phyloP scores from a whole-genome alignment of 768 basidiomycete genomes.

The Russula compacta region DNA sequence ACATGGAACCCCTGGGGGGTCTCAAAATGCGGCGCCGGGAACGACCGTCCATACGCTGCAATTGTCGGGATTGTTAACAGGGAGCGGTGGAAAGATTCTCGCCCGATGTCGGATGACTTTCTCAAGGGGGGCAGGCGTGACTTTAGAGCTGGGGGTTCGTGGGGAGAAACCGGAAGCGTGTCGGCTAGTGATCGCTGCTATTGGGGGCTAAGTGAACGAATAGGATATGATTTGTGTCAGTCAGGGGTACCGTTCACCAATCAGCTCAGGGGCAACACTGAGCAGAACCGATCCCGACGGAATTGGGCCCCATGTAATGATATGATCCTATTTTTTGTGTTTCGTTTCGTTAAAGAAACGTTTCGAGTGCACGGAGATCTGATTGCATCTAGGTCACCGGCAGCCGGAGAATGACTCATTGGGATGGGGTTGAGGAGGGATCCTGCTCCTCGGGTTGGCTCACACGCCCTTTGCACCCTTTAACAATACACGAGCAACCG shows the following conservation, averaged over 20 bases:
- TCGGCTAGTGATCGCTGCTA: constrained; percentile 82
- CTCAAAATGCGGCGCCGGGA: constrained; percentile 63
- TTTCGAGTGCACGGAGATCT: not conserved
- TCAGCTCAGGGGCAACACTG: not conserved
- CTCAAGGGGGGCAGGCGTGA: constrained; percentile 82
- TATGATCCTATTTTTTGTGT: not conserved
- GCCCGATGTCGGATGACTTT: constrained; percentile 95
- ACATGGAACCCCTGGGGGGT: constrained; percentile 97
- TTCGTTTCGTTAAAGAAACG: too few relatives aligned
- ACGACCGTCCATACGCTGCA: constrained; percentile 90
- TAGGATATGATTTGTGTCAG: too few relatives aligned
- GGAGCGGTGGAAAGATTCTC: constrained; percentile 94
- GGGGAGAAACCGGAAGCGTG: constrained; percentile 87
- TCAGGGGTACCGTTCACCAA: not conserved
- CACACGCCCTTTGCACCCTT: not conserved
- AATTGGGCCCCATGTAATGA: constrained; percentile 9
- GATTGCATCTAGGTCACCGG: not conserved
- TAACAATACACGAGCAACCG: constrained; percentile 2
- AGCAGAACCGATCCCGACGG: constrained; percentile 16
- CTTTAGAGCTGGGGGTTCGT: constrained; percentile 82
- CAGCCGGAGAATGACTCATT: not conserved
- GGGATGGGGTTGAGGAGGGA: not conserved
- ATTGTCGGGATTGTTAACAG: constrained; percentile 80
- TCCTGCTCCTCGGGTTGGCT: not conserved
- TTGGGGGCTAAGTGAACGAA: constrained; percentile 46